Conservation (phyloP, 129 eudicot species). For the Chrysanthemum seticuspe region DNA sequence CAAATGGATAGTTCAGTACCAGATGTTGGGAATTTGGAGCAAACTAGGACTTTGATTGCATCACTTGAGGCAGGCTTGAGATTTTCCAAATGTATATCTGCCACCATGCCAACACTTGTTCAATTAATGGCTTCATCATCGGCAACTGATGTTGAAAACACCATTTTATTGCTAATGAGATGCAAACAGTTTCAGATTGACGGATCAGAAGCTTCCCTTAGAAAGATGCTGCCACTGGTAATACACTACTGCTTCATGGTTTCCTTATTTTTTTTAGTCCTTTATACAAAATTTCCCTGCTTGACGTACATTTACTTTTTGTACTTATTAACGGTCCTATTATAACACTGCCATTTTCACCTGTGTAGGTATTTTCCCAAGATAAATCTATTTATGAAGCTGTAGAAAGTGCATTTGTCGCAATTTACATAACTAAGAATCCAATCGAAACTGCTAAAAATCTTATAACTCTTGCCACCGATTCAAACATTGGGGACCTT, state of each 20-base stretch:
- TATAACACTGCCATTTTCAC: constrained; percentile 8
- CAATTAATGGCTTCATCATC: constrained; percentile 98
- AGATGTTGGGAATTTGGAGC: constrained; percentile 92
- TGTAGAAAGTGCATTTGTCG: constrained; percentile 86
- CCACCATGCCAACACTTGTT: constrained; percentile 82
- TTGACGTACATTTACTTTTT: constrained; percentile 1
- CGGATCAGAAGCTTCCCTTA: constrained; percentile 82
- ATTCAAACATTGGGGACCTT: constrained; percentile 94
- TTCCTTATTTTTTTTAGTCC: background rate
- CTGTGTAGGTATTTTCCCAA: constrained; percentile 81
- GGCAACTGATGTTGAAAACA: constrained; percentile 94
- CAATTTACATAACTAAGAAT: constrained; percentile 75
- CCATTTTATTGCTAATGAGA: constrained; percentile 90
- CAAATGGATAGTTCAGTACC: constrained; percentile 67
- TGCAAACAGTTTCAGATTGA: constrained; percentile 95
- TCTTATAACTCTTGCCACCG: constrained; percentile 71
- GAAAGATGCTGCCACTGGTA: constrained; percentile 98
- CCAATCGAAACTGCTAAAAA: constrained; percentile 86
- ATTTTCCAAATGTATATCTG: constrained; percentile 72
- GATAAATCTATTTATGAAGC: constrained; percentile 94
- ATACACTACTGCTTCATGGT: constrained; percentile 20
- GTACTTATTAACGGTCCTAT: background rate
- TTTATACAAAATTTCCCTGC: background rate
- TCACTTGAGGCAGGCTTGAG: constrained; percentile 92
- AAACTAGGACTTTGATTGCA: constrained; percentile 86